phyloP scores from a whole-genome alignment of 2,329 filamentous ascomycete genomes.

The Cladosporium sp. region DNA sequence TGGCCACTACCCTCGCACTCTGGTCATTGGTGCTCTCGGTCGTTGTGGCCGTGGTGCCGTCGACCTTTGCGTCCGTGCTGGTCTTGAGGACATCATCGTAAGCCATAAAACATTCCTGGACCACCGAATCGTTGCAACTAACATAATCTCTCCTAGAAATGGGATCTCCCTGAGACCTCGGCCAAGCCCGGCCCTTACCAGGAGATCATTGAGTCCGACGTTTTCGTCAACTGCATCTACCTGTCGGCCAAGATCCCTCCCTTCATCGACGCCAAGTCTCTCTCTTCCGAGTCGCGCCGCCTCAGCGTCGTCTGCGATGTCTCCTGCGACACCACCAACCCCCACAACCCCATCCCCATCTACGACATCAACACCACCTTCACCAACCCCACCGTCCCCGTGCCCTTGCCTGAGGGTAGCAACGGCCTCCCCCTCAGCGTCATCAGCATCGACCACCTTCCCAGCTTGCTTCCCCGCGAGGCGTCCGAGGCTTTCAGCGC shows the following conservation, averaged over 20 bases:
- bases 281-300: constrained; percentile 64
- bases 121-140: not conserved
- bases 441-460: constrained; percentile 85
- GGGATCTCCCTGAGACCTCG: constrained; percentile 78
- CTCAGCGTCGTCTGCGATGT: constrained; percentile 71
- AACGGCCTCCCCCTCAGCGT: constrained; percentile 59
- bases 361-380: constrained; percentile 86
- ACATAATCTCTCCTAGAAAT: constrained; percentile 38
- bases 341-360: constrained; percentile 71
- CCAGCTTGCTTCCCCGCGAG: constrained; percentile 78
- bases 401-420: constrained; percentile 56
- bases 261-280: constrained; percentile 69
- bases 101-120: not conserved
- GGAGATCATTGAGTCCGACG: constrained; percentile 39
- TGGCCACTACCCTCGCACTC: constrained; percentile 63
- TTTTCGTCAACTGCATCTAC: constrained; percentile 82
- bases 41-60: constrained; percentile 83
- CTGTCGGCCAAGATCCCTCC: constrained; percentile 72
- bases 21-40: constrained; percentile 32
- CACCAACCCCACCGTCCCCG: constrained; percentile 76
- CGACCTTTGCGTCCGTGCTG: constrained; percentile 71
- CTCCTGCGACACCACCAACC: constrained; percentile 69
- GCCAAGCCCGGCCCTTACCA: constrained; percentile 48
- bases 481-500: constrained; percentile 80
- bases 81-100: constrained; percentile 63